phyloP scores from a whole-genome alignment of 768 basidiomycete species.

The Favolaschia claudopus region DNA sequence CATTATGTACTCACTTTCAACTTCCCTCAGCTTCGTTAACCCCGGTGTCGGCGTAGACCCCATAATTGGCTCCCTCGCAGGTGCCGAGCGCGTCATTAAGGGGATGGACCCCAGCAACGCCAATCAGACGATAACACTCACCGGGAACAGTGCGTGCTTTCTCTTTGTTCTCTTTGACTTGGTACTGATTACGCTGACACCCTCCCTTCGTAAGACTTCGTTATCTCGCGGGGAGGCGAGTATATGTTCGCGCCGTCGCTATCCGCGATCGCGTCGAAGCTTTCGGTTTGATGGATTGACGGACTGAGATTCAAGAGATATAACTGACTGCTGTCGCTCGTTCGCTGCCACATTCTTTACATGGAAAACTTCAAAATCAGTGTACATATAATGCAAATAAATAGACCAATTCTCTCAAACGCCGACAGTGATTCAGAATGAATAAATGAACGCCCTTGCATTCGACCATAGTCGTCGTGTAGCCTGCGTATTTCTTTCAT shows the following conservation, averaged over 20 bases:
- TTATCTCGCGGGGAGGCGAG: conserved; percentile 38
- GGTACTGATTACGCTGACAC: background rate
- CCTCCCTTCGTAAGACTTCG: conserved; percentile 23
- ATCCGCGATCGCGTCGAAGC: conserved; percentile 30
- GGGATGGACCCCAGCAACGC: conserved; percentile 20
- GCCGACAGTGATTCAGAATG: too few species aligned
- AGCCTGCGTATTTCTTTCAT: too few species aligned
- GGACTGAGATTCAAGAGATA: too few species aligned
- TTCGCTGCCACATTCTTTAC: too few species aligned
- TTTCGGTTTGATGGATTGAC: conserved; percentile 16
- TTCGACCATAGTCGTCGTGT: too few species aligned
- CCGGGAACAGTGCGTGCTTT: conserved; percentile 1
- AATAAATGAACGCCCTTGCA: too few species aligned
- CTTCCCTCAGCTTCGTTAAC: conserved; percentile 3
- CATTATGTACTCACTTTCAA: background rate
- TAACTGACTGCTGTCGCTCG: too few species aligned
- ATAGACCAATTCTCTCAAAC: too few species aligned
- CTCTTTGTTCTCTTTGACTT: too few species aligned
- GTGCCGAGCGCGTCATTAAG: conserved; percentile 6
- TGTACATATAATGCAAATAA: too few species aligned
- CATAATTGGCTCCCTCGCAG: conserved; percentile 3
- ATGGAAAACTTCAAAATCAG: too few species aligned
- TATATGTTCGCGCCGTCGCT: conserved; percentile 41
- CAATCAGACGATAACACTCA: conserved; percentile 2
- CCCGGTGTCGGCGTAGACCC: conserved; percentile 2